These are phyloP conservation scores for Pleurotus tuber-regium DNA, from an alignment of 768 basidiomycete genomes.

Conservation along the genomic window DNA sequence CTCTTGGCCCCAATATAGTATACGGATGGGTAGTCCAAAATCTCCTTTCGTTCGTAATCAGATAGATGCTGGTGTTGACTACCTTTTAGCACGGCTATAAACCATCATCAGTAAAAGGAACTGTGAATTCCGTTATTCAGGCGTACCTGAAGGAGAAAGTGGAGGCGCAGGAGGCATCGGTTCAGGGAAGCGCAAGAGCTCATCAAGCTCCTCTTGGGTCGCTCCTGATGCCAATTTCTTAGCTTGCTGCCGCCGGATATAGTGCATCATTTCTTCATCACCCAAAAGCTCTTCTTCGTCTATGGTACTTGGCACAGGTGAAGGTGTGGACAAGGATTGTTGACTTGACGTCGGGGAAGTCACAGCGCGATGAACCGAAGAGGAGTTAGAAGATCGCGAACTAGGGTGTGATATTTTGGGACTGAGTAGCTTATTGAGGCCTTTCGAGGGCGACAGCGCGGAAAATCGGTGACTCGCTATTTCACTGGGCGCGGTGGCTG, in stretches of 20 bases:
- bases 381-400: conserved; percentile 52
- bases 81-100: conserved; percentile 62
- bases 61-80: conserved; percentile 72
- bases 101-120: conserved; percentile 11
- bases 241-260: conserved; percentile 85
- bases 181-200: conserved; percentile 89
- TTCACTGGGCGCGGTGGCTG: conserved; percentile 43
- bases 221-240: conserved; percentile 84
- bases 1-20: conserved; percentile 80
- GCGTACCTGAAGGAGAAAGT: conserved; percentile 68
- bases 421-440: conserved; percentile 68
- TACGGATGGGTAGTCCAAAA: conserved; percentile 80
- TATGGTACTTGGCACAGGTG: conserved; percentile 71
- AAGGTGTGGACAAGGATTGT: conserved; percentile 80
- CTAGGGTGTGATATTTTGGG: conserved; percentile 71
- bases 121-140: conserved; percentile 1
- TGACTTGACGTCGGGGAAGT: conserved; percentile 68
- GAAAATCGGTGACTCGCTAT: conserved; percentile 68
- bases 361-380: conserved; percentile 49
- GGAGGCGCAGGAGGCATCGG: conserved; percentile 71
- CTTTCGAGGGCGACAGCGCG: conserved; percentile 81
- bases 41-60: conserved; percentile 87
- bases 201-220: conserved; percentile 84
- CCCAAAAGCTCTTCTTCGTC: conserved; percentile 88
- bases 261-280: conserved; percentile 97